Base-by-base conservation (phyloP, 768 basidiomycete genomes). In the Trametes cubensis region DNA sequence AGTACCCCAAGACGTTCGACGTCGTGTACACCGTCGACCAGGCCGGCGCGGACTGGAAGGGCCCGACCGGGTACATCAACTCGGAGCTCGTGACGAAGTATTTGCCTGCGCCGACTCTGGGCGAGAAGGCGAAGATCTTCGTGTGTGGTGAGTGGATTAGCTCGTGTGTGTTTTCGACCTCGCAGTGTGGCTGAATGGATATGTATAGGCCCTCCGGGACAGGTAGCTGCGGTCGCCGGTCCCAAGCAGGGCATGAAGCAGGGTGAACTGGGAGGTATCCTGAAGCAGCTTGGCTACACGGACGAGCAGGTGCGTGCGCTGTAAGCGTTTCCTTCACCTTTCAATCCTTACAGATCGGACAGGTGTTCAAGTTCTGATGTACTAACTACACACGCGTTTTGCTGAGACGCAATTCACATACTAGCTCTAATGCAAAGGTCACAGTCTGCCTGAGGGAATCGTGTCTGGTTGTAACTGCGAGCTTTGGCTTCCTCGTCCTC, bases 1-100 rank as follows among this genome's bases (percentile, higher is more conserved):
- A 86, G 66, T 78, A 88, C 75, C 88, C 90, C 11, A 74, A 85
- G 52, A 87, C 78, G 65, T 83, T 98, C 71, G 85, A 94, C 62
- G 80, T 95, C 61, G 84, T 96, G 34, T 97, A 96, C 78, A 80
- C 91, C 41, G 75, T 99, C 50, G 94, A 97, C 80, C 88, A 92
- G 67, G 85, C 88, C 2, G 77, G 78, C 28, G 62, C 87, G 81
- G 85, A 79, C 73, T 77, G 94, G 93, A 81, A 73, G 66, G 80
- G 89, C 52, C 79, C 81, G 23, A 83, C 79, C 25, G 96, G 97
- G 2, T 96, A 83, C 77, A 80, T 98, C 60, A 84, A 81, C 51
- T 74, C 80, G 54, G 87, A 92, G 46, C 74, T 94, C 53, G 80
- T 98, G 70, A 84, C 87, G 76, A 78, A 89, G 69, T 78, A 94